These are phyloP conservation scores for Polychaeton citri DNA, from an alignment of 2,329 filamentous ascomycete genomes.

Conservation along the genomic window DNA sequence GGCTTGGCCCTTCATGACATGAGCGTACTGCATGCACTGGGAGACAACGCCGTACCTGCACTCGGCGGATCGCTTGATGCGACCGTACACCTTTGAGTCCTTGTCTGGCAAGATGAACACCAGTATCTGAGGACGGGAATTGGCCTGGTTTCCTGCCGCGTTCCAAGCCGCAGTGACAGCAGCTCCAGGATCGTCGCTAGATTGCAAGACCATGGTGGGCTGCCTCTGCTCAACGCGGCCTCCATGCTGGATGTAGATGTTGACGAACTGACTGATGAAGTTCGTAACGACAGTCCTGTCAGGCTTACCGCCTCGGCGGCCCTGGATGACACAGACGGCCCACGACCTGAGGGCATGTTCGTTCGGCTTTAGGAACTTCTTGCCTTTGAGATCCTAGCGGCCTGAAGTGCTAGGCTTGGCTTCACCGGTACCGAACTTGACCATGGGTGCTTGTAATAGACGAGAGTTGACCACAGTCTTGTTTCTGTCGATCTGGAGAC, in stretches of 20 bases:
- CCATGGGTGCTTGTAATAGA: slow-evolving; percentile 55
- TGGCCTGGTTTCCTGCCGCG: slow-evolving; percentile 38
- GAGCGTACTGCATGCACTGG: slow-evolving; percentile 61
- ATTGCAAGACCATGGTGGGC: slow-evolving; percentile 29
- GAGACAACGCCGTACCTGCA: slow-evolving; percentile 72
- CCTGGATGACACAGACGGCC: slow-evolving; percentile 57
- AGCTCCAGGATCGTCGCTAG: slow-evolving; percentile 14
- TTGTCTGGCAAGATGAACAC: slow-evolving; percentile 65
- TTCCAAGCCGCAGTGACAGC: slow-evolving; percentile 36
- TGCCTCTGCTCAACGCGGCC: slow-evolving; percentile 37
- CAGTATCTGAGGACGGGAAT: slow-evolving; percentile 56
- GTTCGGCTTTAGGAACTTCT: slow-evolving; percentile 62
- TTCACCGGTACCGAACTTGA: slow-evolving; percentile 47
- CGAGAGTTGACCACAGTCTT: slow-evolving; percentile 55
- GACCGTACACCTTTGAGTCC: slow-evolving; percentile 60
- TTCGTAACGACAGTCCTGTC: slow-evolving; percentile 32
- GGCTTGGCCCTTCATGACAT: slow-evolving; percentile 54
- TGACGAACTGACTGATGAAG: slow-evolving; percentile 49
- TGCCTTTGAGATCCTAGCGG: slow-evolving; percentile 76
- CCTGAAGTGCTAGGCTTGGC: slow-evolving; percentile 53
- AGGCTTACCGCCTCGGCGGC: slow-evolving; percentile 34
- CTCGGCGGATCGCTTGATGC: slow-evolving; percentile 81
- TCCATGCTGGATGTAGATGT: slow-evolving; percentile 48
- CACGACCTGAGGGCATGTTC: slow-evolving; percentile 47
- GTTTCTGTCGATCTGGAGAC: slow-evolving; percentile 50